phyloP scores from a whole-genome alignment of 2,329 filamentous ascomycete genomes.

The Fusarium penzigii region DNA sequence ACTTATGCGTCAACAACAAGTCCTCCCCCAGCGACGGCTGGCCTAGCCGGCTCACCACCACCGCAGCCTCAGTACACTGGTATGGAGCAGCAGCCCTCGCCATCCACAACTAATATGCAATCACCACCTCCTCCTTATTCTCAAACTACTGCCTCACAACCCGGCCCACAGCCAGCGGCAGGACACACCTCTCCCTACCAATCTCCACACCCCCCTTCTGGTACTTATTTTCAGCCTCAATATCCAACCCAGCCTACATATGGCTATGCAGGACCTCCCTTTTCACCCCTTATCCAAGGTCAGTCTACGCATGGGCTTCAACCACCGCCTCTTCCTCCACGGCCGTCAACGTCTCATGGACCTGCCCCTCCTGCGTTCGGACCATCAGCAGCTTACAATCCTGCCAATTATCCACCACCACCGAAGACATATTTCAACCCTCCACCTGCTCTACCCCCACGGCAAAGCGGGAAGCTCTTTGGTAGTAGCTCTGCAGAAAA shows the following conservation, averaged over 20 bases:
- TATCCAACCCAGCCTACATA: slow-evolving; percentile 27
- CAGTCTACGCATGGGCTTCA: slow-evolving; percentile 14
- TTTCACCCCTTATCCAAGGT: slow-evolving; percentile 4
- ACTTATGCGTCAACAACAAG: slow-evolving; percentile 14
- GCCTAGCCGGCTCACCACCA: slow-evolving; percentile 3
- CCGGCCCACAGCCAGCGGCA: slow-evolving; percentile 13
- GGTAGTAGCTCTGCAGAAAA: slow-evolving; percentile 36
- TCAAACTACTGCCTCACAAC: slow-evolving; percentile 9
- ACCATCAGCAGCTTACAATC: slow-evolving; percentile 24
- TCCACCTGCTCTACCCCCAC: slow-evolving; percentile 22
- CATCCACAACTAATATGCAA: slow-evolving; percentile 9
- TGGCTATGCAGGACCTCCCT: slow-evolving; percentile 6
- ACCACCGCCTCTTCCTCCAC: slow-evolving; percentile 31
- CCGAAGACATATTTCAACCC: slow-evolving; percentile 35
- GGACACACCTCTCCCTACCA: slow-evolving; percentile 17
- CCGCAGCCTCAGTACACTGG: slow-evolving; percentile 10
- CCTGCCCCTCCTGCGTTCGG: slow-evolving; percentile 18
- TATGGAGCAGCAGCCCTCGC: slow-evolving; percentile 10
- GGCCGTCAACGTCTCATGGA: slow-evolving; percentile 26
- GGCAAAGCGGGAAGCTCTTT: slow-evolving; percentile 30
- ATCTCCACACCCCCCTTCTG: slow-evolving; percentile 6
- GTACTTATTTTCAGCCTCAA: slow-evolving; percentile 19
- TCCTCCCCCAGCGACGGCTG: slow-evolving; percentile 12
- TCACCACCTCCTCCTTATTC: slow-evolving; percentile 29
- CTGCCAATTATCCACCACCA: slow-evolving; percentile 32